These are phyloP conservation scores for Wallacemonas sp. DNA, from an alignment of 208 protist species.

Conservation along the genomic window DNA sequence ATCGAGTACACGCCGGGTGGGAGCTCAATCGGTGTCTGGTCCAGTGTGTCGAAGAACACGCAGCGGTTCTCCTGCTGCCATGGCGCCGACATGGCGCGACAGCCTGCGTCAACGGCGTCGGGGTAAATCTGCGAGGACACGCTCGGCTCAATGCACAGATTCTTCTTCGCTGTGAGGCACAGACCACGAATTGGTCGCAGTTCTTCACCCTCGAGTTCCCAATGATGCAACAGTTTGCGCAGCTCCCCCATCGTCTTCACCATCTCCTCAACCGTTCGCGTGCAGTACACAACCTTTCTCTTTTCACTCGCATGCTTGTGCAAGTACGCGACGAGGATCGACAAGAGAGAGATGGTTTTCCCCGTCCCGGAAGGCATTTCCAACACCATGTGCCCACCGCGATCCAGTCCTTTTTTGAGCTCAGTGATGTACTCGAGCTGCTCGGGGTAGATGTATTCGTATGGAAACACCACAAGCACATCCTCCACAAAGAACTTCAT, in stretches of 20 bases:
- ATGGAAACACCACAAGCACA: constrained; percentile 98
- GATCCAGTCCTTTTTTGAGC: constrained; percentile 95
- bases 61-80: constrained; percentile 86
- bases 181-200: constrained; percentile 72
- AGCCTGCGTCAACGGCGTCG: constrained; percentile 94
- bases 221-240: constrained; percentile 80
- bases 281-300: constrained; percentile 99
- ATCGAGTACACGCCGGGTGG: constrained; percentile 96
- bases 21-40: constrained; percentile 62
- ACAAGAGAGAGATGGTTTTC: constrained; percentile 99
- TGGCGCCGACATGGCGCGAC: constrained; percentile 93
- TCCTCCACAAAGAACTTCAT: constrained; percentile 98
- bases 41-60: constrained; percentile 80
- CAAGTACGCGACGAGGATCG: constrained; percentile 95
- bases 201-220: constrained; percentile 54
- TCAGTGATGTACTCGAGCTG: constrained; percentile 98
- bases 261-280: constrained; percentile 99
- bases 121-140: constrained; percentile 66
- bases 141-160: constrained; percentile 96
- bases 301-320: constrained; percentile 91
- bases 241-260: constrained; percentile 97
- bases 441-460: constrained; percentile 99
- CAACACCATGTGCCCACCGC: constrained; percentile 95
- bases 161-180: constrained; percentile 92
- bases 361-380: constrained; percentile 99